phyloP scores from a whole-genome alignment of 495 filamentous ascomycete genomes.

The Penicillium steckii region DNA sequence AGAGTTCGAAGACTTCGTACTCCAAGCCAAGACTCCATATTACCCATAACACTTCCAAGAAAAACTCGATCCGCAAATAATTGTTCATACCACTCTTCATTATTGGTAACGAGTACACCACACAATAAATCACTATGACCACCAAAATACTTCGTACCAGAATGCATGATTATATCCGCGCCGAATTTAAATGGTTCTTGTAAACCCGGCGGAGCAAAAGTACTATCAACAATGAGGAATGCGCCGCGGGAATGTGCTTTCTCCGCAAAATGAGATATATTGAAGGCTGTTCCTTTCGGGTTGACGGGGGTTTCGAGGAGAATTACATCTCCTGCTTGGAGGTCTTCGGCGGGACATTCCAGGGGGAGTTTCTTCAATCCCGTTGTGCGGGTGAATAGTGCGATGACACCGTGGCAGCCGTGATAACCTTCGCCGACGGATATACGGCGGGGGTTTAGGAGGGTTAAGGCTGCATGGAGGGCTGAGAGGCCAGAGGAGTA shows the following conservation, averaged over 20 bases:
- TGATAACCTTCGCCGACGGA: constrained; percentile 85
- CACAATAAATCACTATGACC: constrained; percentile 90
- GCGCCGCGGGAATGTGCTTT: constrained; percentile 73
- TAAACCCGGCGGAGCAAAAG: constrained; percentile 88
- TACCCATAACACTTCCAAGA: constrained; percentile 87
- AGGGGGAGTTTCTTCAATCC: constrained; percentile 65
- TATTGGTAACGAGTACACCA: constrained; percentile 69
- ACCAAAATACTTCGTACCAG: constrained; percentile 92
- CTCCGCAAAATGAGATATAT: constrained; percentile 65
- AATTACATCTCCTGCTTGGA: constrained; percentile 76
- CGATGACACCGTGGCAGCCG: constrained; percentile 83
- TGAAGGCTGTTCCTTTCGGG: constrained; percentile 75
- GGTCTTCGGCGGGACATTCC: constrained; percentile 52
- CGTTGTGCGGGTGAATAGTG: constrained; percentile 66
- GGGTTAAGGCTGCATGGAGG: constrained; percentile 77
- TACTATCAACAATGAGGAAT: constrained; percentile 80
- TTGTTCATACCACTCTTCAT: constrained; percentile 53
- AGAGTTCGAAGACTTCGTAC: constrained; percentile 82
- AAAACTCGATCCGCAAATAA: constrained; percentile 65
- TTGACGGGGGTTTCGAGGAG: constrained; percentile 93
- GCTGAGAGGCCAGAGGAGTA: constrained; percentile 86
- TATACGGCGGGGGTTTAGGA: constrained; percentile 74
- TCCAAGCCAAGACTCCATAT: constrained; percentile 88
- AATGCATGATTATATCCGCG: constrained; percentile 85
- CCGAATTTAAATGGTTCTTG: constrained; percentile 81